phyloP scores from a whole-genome alignment of 352 stramenopile species.

The Globisporangium abappressorium region DNA sequence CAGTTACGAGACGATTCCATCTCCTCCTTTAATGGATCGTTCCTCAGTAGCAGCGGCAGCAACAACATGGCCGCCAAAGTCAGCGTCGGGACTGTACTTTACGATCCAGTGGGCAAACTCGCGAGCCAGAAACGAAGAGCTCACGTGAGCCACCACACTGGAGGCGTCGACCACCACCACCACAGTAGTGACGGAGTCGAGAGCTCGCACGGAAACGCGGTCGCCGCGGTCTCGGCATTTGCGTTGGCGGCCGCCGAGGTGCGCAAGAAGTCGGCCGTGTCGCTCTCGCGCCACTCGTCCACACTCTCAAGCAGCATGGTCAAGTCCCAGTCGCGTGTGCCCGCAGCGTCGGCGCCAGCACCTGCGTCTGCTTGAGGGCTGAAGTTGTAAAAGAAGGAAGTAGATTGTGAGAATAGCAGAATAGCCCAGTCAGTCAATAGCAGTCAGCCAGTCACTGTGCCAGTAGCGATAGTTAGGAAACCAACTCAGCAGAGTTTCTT shows the following conservation, averaged over 20 bases:
- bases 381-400: background rate
- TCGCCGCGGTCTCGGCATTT: conserved; percentile 54
- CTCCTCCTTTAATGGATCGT: background rate
- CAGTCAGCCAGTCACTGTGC: background rate
- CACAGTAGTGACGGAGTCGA: background rate
- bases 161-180: background rate
- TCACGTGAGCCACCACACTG: background rate
- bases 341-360: background rate
- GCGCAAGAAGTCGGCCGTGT: conserved; percentile 51
- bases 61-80: conserved; percentile 1
- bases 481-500: background rate
- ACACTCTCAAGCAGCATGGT: conserved; percentile 18
- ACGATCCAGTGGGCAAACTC: background rate
- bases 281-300: conserved; percentile 45
- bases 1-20: background rate
- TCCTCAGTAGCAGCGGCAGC: background rate
- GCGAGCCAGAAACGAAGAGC: background rate
- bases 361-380: background rate
- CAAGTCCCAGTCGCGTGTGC: conserved; percentile 5
- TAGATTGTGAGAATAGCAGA: background rate
- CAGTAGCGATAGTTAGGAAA: background rate
- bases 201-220: conserved; percentile 23
- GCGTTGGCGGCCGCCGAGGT: conserved; percentile 43
- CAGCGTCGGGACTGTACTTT: conserved; percentile 21
- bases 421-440: background rate